Conservation (phyloP, 2,329 filamentous ascomycete species). For the Verticillium alfalfae region DNA sequence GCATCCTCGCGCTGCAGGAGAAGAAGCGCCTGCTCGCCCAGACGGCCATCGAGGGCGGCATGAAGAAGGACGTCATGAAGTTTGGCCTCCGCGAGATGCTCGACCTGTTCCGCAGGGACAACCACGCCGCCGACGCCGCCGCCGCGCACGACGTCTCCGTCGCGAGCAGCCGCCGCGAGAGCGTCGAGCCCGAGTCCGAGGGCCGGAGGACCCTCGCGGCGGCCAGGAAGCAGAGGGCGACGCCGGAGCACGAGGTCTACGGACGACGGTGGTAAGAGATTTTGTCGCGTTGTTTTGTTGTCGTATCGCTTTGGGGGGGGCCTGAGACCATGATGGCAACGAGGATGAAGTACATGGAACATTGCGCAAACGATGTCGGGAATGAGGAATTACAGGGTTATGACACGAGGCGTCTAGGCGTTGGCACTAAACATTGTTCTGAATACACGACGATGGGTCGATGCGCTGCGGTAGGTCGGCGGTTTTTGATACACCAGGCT, state of each 20-base stretch:
- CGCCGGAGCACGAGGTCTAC: slow-evolving; percentile 7
- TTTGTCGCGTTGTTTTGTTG: background rate
- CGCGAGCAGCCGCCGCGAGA: background rate
- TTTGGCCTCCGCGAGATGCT: slow-evolving; percentile 3
- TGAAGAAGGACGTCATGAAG: slow-evolving; percentile 33
- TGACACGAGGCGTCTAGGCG: background rate
- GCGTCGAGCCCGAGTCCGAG: slow-evolving; percentile 2
- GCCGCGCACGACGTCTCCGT: background rate
- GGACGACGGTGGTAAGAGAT: slow-evolving; percentile 8
- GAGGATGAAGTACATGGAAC: background rate
- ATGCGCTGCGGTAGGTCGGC: too few species aligned
- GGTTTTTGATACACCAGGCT: too few species aligned
- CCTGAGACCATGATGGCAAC: background rate
- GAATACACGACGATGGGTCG: too few species aligned
- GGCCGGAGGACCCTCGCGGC: slow-evolving; percentile 20
- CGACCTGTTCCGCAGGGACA: slow-evolving; percentile 52
- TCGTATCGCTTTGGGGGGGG: background rate
- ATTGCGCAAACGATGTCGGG: too few species aligned
- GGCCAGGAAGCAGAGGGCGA: slow-evolving; percentile 17
- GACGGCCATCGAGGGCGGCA: slow-evolving; percentile 79
- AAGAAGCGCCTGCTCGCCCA: slow-evolving; percentile 90
- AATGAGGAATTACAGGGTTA: too few species aligned
- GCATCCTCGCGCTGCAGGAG: slow-evolving; percentile 90
- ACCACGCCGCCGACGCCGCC: background rate
- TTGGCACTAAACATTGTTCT: background rate